Evolutionary conservation across 2,329 filamentous ascomycete species (phyloP), one percentile per base, ranked within the genome.

Genomic region (Ascochyta fabae): DNA sequence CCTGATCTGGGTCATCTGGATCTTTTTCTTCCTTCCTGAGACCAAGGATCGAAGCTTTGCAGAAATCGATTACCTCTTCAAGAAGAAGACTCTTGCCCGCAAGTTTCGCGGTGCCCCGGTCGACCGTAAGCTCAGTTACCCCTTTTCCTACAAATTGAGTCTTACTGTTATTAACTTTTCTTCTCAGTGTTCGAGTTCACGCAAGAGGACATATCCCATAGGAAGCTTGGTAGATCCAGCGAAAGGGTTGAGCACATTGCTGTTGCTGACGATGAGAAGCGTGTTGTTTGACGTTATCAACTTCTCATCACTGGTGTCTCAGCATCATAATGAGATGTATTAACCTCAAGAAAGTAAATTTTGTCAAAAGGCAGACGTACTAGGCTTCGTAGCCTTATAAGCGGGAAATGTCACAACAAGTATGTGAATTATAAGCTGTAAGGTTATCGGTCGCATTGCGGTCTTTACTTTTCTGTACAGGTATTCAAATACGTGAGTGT

Each of bases 31-130:
- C 7, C 80, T 92, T 0, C 92, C 91, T 0, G 91, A 96, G 71
- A 91, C 91, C 0, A 80, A 80, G 1, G 91, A 89, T 6, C 85
- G 91, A 24, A 88, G 89, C 0, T 96, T 92, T 70, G 91, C 89
- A 12, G 91, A 96, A 77, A 78, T 96, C 56, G 91, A 96, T 73
- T 70, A 93, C 34, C 80, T 96, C 46, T 96, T 96, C 66, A 88
- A 93, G 75, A 60, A 59, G 49, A 63, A 56, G 43, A 54, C 62
- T 22, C 40, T 57, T 10, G 67, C 67, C 2, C 54, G 65, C 26
- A 60, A 62, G 50, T 68, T 68, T 34, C 59, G 59, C 41, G 33
- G 16, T 38, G 34, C 59, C 3, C 0, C 41, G 0, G 42, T 61
- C 59, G 59, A 61, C 33, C 52, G 59, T 61, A 59, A 61, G 59